Base-by-base conservation (phyloP, 75 land plant genomes). In the Pinus taeda region DNA sequence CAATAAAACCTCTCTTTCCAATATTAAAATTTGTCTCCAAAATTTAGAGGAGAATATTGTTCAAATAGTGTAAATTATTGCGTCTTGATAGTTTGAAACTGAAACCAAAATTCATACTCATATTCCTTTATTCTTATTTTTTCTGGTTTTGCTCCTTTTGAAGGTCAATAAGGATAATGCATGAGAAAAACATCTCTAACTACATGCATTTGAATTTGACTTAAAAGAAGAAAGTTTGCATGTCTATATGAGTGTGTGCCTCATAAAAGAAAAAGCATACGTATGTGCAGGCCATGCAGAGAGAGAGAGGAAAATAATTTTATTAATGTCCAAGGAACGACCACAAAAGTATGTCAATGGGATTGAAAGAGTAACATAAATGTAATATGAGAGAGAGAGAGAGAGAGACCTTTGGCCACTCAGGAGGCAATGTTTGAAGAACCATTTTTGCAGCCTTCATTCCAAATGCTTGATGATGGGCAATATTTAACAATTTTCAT, bases 381-480 rank as follows among this genome's bases (percentile, higher is more conserved):
- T 33, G 20, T 69, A 37, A 17, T 69, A 69, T 8, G 49, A 30
- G 17, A 72, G 74, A 22, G 64, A 13, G 33, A 24, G 17, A 72
- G 74, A 22, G 64, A 13, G 59, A 74, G 33, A 24, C 75, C 83
- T 78, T 26, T 37, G 80, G 80, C 83, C 83, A 82, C 18, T 56
- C 64, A 37, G 29, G 55, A 39, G 82, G 81, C 14, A 79, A 57
- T 20, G 76, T 30, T 26, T 82, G 59, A 30, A 88, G 56, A 72
- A 89, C 90, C 79, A 92, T 76, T 77, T 77, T 73, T 30, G 98
- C 95, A 57, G 98, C 95, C 80, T 88, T 83, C 65, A 62, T 53
- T 26, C 95, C 98, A 86, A 95, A 95, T 79, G 95, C 95, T 21
- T 79, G 81, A 76, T 95, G 98, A 11, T 95, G 88, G 57, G 91